Evolutionary conservation across 257 asterid genomes (phyloP), one percentile per base, ranked within the genome.

Genomic region (Dorcoceras hygrometricum): DNA sequence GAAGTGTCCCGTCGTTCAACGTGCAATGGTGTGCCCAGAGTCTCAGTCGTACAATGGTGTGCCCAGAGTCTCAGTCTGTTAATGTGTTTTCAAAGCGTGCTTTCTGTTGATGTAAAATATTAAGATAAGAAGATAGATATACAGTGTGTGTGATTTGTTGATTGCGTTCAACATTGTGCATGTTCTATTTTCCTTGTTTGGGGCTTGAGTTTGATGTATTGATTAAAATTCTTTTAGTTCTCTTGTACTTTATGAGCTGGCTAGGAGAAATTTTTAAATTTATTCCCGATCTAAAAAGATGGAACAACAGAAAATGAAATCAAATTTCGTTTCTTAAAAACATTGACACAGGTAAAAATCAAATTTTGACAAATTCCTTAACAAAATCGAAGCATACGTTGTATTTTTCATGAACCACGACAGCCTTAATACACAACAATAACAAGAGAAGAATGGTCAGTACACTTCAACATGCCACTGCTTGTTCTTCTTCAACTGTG

Each of bases 391-490:
- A 39, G 50, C 50, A 39, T 39, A 39, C 50, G n/a, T 0, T 46
- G 53, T 46, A 16, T 46, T 46, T 16, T 43, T 43, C 20, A 43
- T 14, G 53, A 43, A 16, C 20, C 16, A 43, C 53, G 12, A 43
- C 53, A 3, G 53, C 53, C 53, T 14, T 16, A 43, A 43, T 4
- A 16, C 53, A 43, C 16, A 43, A 43, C 53, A 18, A 46, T 43
- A 43, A 43, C 53, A 18, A 46, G 53, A 16, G 53, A 46, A 14
- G 51, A 46, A 46, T 14, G 22, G 54, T 86, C 73, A 93, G 71
- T 93, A 90, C 54, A 93, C 99, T 76, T 93, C 97, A 59, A 93
- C 97, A 67, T 93, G 99, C 99, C 97, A 93, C 72, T 93, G 99
- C 50, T 93, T 93, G 78, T 90, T 90, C 95, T 86, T 93, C 74